phyloP scores from a whole-genome alignment of 805 yeast species.

The Yamadazyma nakazawae region DNA sequence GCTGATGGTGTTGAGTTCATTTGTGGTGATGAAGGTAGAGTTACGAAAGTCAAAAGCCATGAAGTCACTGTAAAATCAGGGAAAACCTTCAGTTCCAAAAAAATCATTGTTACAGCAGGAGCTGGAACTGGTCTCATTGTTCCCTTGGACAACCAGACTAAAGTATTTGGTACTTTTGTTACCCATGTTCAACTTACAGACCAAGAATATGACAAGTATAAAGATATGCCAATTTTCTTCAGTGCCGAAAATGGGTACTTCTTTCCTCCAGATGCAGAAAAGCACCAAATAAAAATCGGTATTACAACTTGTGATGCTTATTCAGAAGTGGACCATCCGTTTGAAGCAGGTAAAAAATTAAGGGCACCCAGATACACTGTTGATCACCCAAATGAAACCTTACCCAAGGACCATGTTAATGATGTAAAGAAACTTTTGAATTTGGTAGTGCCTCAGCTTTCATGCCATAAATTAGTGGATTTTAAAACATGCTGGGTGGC shows the following conservation, averaged over 20 bases:
- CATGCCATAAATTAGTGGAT: slow-evolving; percentile 11
- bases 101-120: slow-evolving; percentile 34
- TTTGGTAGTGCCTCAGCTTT: slow-evolving; percentile 15
- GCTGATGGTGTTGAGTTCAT: slow-evolving; percentile 11
- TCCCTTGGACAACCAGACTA: slow-evolving; percentile 24
- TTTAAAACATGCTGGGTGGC: slow-evolving; percentile 17
- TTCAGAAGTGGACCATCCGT: slow-evolving; percentile 13
- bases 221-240: slow-evolving; percentile 41
- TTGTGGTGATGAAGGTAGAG: slow-evolving; percentile 15
- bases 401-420: slow-evolving; percentile 12
- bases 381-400: slow-evolving; percentile 11
- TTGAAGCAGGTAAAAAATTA: slow-evolving; percentile 10
- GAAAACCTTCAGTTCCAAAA: slow-evolving; percentile 22
- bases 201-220: slow-evolving; percentile 32
- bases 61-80: slow-evolving; percentile 19
- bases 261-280: slow-evolving; percentile 42
- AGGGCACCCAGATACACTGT: slow-evolving; percentile 14
- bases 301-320: slow-evolving; percentile 16
- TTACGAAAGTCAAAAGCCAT: slow-evolving; percentile 1
- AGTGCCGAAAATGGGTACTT: slow-evolving; percentile 43
- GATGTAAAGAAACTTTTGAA: slow-evolving; percentile 12
- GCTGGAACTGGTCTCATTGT: slow-evolving; percentile 36
- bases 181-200: slow-evolving; percentile 34
- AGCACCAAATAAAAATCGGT: slow-evolving; percentile 30
- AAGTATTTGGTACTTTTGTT: slow-evolving; percentile 33